Evolutionary conservation across 2,329 filamentous ascomycete genomes (phyloP).

Genomic region (Phialophora macrospora): DNA sequence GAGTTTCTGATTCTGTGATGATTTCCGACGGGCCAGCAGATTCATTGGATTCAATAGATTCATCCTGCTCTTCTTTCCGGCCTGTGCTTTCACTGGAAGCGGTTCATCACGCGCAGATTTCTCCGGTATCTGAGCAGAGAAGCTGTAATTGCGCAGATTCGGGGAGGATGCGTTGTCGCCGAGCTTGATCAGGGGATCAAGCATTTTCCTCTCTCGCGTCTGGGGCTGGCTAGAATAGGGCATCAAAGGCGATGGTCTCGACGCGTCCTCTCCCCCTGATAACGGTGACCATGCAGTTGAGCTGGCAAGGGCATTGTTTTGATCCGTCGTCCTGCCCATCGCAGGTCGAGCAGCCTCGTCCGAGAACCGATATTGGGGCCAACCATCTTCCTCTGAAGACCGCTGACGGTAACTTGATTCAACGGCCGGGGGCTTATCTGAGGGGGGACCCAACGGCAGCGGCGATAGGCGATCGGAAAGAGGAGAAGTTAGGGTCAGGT

Average conservation of each 20-base stretch:
- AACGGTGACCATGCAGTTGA: conserved; percentile 3
- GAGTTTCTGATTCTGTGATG: conserved; percentile 55
- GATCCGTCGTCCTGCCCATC: conserved; percentile 33
- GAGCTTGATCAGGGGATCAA: conserved; percentile 21
- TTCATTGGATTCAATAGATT: conserved; percentile 67
- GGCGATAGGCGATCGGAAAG: conserved; percentile 22
- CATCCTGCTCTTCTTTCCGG: conserved; percentile 55
- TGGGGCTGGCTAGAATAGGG: conserved; percentile 15
- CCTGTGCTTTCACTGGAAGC: conserved; percentile 42
- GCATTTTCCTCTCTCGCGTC: conserved; percentile 18
- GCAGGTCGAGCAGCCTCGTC: conserved; percentile 33
- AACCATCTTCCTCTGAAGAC: conserved; percentile 32
- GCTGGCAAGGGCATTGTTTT: conserved; percentile 7
- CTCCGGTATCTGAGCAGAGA: conserved; percentile 21
- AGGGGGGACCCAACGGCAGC: conserved; percentile 17
- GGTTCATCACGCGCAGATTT: conserved; percentile 29
- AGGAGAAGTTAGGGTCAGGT: conserved; percentile 25
- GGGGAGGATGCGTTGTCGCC: conserved; percentile 30
- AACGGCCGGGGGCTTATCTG: background rate
- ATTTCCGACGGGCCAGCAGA: conserved; percentile 62
- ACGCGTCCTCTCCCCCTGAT: conserved; percentile 5
- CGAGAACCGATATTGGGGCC: conserved; percentile 26
- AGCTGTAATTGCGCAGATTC: conserved; percentile 29
- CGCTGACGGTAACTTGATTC: conserved; percentile 25
- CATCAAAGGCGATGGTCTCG: conserved; percentile 16